Evolutionary conservation across 2,329 filamentous ascomycete genomes (phyloP).

Genomic region (Penicillium sp.): DNA sequence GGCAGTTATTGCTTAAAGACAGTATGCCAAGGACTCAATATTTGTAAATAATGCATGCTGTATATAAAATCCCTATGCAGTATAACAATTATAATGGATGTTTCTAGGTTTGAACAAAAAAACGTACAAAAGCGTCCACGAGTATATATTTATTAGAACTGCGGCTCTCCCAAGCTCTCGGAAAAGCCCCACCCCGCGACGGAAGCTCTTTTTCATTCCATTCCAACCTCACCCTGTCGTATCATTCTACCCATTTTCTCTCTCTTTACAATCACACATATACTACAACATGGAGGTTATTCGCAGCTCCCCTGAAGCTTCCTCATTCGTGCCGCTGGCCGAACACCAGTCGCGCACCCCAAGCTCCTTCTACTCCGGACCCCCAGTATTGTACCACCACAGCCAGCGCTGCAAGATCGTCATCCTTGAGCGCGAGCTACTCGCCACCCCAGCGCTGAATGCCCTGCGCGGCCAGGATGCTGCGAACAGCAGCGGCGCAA

Average conservation of each 20-base stretch:
- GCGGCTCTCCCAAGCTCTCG: background rate
- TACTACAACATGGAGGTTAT: conserved; percentile 45
- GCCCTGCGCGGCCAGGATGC: conserved; percentile 26
- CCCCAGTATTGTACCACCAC: conserved; percentile 49
- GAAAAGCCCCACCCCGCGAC: conserved; percentile 12
- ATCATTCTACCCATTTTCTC: background rate
- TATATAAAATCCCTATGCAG: too few relatives aligned
- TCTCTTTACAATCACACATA: background rate
- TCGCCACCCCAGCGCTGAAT: conserved; percentile 35
- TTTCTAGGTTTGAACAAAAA: background rate
- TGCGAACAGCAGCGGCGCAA: conserved; percentile 17
- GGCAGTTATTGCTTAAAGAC: background rate
- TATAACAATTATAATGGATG: background rate
- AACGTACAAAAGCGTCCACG: background rate
- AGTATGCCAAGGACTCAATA: background rate
- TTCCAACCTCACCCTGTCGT: background rate
- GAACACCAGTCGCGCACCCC: conserved; percentile 51
- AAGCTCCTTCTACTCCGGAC: conserved; percentile 48
- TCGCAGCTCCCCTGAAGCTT: conserved; percentile 37
- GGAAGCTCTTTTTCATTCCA: conserved; percentile 15
- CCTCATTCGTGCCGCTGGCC: conserved; percentile 45
- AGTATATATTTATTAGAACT: background rate
- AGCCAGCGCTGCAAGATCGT: conserved; percentile 47
- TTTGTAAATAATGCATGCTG: background rate
- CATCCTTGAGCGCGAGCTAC: conserved; percentile 43